Percentiles rank a stretch among this genome's conserved stretches.
These are phyloP conservation scores for Dispira parvispora DNA, from an alignment of 192 early-diverging fungal species.

Conservation along the genomic window DNA sequence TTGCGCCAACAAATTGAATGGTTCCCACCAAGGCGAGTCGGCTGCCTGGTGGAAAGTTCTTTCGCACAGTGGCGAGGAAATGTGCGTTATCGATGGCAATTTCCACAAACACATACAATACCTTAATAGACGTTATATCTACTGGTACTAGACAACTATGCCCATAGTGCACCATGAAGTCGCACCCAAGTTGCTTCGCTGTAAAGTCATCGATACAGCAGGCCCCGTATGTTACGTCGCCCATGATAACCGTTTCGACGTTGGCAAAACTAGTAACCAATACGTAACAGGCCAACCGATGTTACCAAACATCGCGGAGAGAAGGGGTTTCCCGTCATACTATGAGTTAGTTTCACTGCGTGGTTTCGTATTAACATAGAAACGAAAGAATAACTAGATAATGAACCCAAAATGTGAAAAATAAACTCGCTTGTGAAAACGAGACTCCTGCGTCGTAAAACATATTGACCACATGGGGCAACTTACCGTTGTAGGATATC, in stretches of 20 bases:
- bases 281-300: background rate
- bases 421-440: too few relatives aligned
- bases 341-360: too few relatives aligned
- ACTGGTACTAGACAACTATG: slow-evolving; percentile 97
- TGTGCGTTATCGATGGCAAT: slow-evolving; percentile 88
- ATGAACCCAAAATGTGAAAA: too few relatives aligned
- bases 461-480: too few relatives aligned
- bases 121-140: slow-evolving; percentile 83
- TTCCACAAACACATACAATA: slow-evolving; percentile 97
- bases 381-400: too few relatives aligned
- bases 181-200: slow-evolving; percentile 78
- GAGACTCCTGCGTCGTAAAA: too few relatives aligned
- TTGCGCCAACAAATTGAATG: slow-evolving; percentile 84
- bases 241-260: slow-evolving; percentile 92
- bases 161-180: slow-evolving; percentile 96
- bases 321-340: too few relatives aligned
- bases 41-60: slow-evolving; percentile 68
- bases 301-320: too few relatives aligned
- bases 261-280: slow-evolving; percentile 37
- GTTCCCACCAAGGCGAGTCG: slow-evolving; percentile 71
- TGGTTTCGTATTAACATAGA: too few relatives aligned
- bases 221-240: slow-evolving; percentile 97
- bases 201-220: slow-evolving; percentile 98
- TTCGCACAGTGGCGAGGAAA: slow-evolving; percentile 74
- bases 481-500: slow-evolving; percentile 74